A percentile compares a stretch with the other conserved stretches of the same genome.
phyloP scores from a whole-genome alignment of 2,329 filamentous ascomycete species.

The Aspergillus sojae region DNA sequence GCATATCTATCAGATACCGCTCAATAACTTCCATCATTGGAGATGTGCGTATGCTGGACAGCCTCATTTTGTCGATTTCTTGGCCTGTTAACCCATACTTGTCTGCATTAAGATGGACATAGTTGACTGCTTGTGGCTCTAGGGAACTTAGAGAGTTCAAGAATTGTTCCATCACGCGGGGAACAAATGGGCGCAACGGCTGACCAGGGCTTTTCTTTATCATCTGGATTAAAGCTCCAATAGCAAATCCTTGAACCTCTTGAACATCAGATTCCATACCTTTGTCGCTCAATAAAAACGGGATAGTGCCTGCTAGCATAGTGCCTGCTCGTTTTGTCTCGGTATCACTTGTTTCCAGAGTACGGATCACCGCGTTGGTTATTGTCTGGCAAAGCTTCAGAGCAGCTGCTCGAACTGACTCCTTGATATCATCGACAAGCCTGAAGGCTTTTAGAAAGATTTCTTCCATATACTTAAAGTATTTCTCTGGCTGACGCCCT shows the following conservation, averaged over 20 bases:
- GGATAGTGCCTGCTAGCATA: slow-evolving; percentile 84
- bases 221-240: slow-evolving; percentile 81
- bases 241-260: slow-evolving; percentile 83
- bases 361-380: slow-evolving; percentile 81
- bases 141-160: slow-evolving; percentile 82
- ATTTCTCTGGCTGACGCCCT: slow-evolving; percentile 73
- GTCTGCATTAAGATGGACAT: slow-evolving; percentile 83
- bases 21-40: slow-evolving; percentile 93
- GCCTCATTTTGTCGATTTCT: slow-evolving; percentile 84
- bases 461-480: slow-evolving; percentile 79
- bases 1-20: slow-evolving; percentile 74
- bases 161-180: slow-evolving; percentile 77
- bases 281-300: slow-evolving; percentile 85
- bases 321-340: slow-evolving; percentile 66
- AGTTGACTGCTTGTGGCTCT: slow-evolving; percentile 88
- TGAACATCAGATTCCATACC: slow-evolving; percentile 86
- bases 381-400: slow-evolving; percentile 79
- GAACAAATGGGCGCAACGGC: slow-evolving; percentile 76
- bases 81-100: slow-evolving; percentile 84
- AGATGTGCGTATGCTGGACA: slow-evolving; percentile 78
- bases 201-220: slow-evolving; percentile 83
- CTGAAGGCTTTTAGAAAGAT: slow-evolving; percentile 88
- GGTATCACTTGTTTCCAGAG: slow-evolving; percentile 75
- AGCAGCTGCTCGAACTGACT: slow-evolving; percentile 79
- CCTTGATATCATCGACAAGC: slow-evolving; percentile 95